phyloP scores from a whole-genome alignment of 2,329 filamentous ascomycete genomes.

The Fusarium sterilihyphosum region DNA sequence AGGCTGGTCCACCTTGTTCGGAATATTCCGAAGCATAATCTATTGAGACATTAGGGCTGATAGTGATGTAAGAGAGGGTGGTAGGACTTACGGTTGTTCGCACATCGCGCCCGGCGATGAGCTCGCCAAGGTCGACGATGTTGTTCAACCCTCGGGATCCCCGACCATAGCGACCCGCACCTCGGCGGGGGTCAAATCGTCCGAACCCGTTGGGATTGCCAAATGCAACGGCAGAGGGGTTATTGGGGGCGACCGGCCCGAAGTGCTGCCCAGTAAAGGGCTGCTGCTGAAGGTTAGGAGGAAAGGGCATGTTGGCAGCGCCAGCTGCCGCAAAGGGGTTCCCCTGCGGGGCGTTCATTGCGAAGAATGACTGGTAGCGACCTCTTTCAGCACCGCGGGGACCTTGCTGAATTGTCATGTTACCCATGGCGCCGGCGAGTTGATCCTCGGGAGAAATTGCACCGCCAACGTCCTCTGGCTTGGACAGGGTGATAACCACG shows the following conservation, averaged over 20 bases:
- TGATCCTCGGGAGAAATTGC: background rate
- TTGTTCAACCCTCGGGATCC: conserved; percentile 55
- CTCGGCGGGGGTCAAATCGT: conserved; percentile 37
- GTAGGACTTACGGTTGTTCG: conserved; percentile 72
- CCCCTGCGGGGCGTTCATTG: conserved; percentile 38
- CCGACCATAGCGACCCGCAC: background rate
- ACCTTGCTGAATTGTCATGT: conserved; percentile 11
- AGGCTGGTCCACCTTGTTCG: conserved; percentile 84
- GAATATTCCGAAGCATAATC: conserved; percentile 96
- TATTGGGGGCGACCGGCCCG: fast-evolving
- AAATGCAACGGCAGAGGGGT: background rate
- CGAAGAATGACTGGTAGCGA: conserved; percentile 25
- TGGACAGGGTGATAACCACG: background rate
- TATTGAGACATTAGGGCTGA: conserved; percentile 46
- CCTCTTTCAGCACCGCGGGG: background rate
- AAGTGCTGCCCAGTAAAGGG: background rate
- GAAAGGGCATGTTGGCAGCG: conserved; percentile 3
- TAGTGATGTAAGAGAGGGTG: background rate
- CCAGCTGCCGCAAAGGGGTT: background rate
- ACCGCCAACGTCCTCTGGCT: background rate
- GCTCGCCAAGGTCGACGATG: conserved; percentile 59
- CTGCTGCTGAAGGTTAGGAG: conserved; percentile 38
- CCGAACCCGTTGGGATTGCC: background rate
- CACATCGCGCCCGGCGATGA: conserved; percentile 71
- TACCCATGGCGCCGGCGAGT: conserved; percentile 28